Evolutionary conservation across 305 asterid genomes (phyloP).

Genomic region (Fraxinus baroniana): DNA sequence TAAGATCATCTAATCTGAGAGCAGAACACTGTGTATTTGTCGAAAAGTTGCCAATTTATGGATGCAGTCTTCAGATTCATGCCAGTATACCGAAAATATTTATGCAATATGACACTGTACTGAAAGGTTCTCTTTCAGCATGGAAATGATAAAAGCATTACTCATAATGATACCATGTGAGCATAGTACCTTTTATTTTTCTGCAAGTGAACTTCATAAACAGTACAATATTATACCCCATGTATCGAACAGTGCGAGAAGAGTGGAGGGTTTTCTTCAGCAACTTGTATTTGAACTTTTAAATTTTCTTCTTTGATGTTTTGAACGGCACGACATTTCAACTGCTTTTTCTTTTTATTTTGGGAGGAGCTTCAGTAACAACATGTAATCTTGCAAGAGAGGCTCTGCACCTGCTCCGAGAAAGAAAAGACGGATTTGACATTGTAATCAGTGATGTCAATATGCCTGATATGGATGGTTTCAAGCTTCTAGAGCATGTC

Average conservation of each 20-base stretch:
- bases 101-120: background rate
- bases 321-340: background rate
- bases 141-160: background rate
- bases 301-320: background rate
- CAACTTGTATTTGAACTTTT: background rate
- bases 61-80: background rate
- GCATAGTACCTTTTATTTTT: background rate
- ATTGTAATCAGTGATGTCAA: conserved; percentile 91
- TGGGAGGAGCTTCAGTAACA: conserved; percentile 62
- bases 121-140: background rate
- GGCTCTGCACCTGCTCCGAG: conserved; percentile 79
- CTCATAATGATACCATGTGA: background rate
- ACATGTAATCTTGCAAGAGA: conserved; percentile 80
- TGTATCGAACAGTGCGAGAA: background rate
- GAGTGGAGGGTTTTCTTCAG: background rate
- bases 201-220: background rate
- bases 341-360: conserved; percentile 2
- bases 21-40: background rate
- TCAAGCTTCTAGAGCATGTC: conserved; percentile 87
- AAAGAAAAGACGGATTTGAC: conserved; percentile 78
- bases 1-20: background rate
- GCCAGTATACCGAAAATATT: background rate
- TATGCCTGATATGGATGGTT: conserved; percentile 99
- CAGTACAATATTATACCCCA: background rate
- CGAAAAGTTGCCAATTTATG: background rate